These are phyloP conservation scores for Hypoxylon lenormandii DNA, from an alignment of 495 filamentous ascomycete species.

Conservation along the genomic window DNA sequence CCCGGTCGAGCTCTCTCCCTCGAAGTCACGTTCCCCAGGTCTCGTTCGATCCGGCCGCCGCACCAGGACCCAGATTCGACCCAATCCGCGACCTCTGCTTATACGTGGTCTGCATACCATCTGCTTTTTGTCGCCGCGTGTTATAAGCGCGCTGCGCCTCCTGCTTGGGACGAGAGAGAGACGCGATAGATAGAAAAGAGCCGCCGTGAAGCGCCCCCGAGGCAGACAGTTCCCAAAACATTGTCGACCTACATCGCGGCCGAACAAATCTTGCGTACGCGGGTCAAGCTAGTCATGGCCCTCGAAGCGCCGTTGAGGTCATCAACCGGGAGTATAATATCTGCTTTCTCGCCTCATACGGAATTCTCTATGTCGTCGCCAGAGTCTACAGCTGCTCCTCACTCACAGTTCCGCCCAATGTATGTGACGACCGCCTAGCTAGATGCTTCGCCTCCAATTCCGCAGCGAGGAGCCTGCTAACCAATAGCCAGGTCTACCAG, in stretches of 20 bases:
- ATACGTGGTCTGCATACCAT: conserved; percentile 39
- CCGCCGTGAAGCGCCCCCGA: conserved; percentile 37
- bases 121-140: conserved; percentile 27
- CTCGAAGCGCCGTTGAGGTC: conserved; percentile 69
- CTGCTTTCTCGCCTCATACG: conserved; percentile 69
- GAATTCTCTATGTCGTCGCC: conserved; percentile 70
- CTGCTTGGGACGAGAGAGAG: conserved; percentile 6
- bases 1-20: conserved; percentile 4
- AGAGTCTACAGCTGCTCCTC: conserved; percentile 62
- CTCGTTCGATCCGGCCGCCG: conserved; percentile 33
- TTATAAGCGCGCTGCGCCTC: conserved; percentile 36
- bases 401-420: conserved; percentile 65
- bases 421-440: conserved; percentile 42
- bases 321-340: conserved; percentile 67
- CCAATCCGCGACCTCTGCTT: conserved; percentile 32
- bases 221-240: conserved; percentile 20
- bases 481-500: conserved; percentile 54
- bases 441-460: background rate
- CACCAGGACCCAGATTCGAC: conserved; percentile 38
- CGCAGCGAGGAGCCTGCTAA: conserved; percentile 11
- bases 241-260: conserved; percentile 25
- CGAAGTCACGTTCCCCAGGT: conserved; percentile 17
- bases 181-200: conserved; percentile 34
- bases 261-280: conserved; percentile 13
- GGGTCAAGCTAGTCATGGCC: conserved; percentile 60